Percentiles rank a stretch among this genome's conserved stretches.
phyloP scores from a whole-genome alignment of 108 stramenopile genomes.

The Epipyxis sp. region DNA sequence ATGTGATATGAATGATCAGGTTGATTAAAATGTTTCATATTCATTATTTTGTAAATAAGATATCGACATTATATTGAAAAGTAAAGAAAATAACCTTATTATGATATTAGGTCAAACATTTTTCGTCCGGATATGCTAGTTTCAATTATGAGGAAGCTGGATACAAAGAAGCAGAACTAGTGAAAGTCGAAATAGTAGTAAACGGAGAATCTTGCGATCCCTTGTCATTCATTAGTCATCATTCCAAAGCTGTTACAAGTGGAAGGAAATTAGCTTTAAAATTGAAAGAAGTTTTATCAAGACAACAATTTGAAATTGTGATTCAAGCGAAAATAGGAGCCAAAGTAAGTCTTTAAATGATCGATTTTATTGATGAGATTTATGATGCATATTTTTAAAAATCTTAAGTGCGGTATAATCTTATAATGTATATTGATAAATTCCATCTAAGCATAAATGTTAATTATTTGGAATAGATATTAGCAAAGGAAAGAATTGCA shows the following conservation, averaged over 20 bases:
- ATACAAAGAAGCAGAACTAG: slow-evolving; percentile 4
- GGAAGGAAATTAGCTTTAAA: slow-evolving; percentile 18
- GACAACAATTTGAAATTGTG: slow-evolving; percentile 30
- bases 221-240: slow-evolving; percentile 22
- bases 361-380: neutral
- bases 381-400: no score
- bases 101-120: no score
- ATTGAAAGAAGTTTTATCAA: slow-evolving; percentile 6
- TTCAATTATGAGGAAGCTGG: slow-evolving; percentile 18
- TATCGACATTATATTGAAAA: no score
- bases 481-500: slow-evolving; percentile 16
- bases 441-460: no score
- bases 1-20: slow-evolving; percentile 41
- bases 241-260: neutral
- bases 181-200: slow-evolving; percentile 23
- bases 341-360: no score
- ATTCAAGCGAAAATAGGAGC: slow-evolving; percentile 26
- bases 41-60: no score
- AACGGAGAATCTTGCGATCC: slow-evolving; percentile 27
- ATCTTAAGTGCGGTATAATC: no score
- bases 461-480: no score
- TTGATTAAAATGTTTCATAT: no score
- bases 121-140: slow-evolving; percentile 8
- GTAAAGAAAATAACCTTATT: no score
- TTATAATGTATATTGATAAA: no score